Evolutionary conservation across 2,329 filamentous ascomycete species (phyloP).

Genomic region (Xylariaceae sp.): DNA sequence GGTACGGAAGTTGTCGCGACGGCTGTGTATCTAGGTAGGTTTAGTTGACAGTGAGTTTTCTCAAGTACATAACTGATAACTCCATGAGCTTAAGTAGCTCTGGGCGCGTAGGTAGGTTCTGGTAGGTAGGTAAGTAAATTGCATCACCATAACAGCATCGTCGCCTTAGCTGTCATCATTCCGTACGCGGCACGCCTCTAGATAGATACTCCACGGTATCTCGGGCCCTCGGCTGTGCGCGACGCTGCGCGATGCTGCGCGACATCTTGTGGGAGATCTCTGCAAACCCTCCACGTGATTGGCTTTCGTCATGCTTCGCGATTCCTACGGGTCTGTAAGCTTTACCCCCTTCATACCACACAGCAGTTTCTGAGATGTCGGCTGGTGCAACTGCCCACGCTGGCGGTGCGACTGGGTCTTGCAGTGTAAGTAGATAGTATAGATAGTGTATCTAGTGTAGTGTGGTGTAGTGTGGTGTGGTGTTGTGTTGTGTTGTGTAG

Average conservation of each 20-base stretch:
- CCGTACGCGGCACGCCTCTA: background rate
- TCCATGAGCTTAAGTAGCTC: background rate
- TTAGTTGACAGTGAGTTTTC: no score
- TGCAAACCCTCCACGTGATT: background rate
- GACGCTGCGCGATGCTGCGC: conserved; percentile 2
- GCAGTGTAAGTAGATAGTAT: background rate
- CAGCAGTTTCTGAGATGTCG: conserved; percentile 2
- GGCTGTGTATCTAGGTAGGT: no score
- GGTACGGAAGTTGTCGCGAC: no score
- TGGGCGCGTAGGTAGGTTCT: background rate
- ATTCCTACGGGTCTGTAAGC: background rate
- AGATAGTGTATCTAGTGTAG: background rate
- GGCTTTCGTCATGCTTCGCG: background rate
- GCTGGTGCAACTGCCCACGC: conserved; percentile 8
- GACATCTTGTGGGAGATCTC: conserved; percentile 7
- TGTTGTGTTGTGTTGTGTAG: no score
- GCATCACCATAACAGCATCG: conserved; percentile 10
- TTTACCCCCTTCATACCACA: background rate
- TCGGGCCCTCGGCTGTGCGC: conserved; percentile 7
- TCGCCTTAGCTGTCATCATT: background rate
- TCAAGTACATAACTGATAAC: background rate
- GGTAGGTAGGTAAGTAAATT: background rate
- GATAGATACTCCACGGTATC: no score
- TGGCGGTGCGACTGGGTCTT: conserved; percentile 7
- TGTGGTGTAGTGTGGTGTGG: no score